These are phyloP conservation scores for Pezicula rhizophila DNA, from an alignment of 2,329 filamentous ascomycete species.

Conservation along the genomic window DNA sequence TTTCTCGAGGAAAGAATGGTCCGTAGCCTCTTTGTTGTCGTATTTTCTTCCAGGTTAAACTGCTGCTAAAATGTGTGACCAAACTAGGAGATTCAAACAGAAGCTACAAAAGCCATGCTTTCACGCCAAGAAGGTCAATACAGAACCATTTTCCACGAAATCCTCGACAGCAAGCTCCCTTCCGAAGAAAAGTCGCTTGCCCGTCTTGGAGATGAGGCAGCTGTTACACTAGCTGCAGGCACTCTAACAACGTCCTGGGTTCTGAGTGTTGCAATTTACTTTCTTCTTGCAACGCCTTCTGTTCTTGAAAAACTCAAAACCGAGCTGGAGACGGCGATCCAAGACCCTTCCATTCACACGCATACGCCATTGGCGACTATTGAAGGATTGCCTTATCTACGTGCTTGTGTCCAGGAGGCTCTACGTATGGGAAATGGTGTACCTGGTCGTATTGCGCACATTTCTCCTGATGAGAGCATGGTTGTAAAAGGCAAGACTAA, in stretches of 20 bases:
- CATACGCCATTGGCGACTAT: neutral
- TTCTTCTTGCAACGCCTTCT: neutral
- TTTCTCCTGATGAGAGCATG: neutral
- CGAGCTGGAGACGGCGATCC: neutral
- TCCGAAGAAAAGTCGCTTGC: neutral
- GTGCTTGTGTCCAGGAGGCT: neutral
- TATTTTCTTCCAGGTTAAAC: neutral
- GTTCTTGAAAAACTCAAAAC: neutral
- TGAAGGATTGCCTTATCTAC: neutral
- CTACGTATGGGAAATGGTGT: neutral
- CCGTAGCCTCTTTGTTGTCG: neutral
- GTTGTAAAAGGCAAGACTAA: neutral
- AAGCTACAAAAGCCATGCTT: neutral
- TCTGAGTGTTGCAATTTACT: neutral
- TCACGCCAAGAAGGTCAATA: neutral
- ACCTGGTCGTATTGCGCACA: neutral
- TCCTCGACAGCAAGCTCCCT: neutral
- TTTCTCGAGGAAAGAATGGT: neutral
- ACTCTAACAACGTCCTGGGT: neutral
- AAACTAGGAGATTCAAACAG: neutral
- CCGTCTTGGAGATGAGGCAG: neutral
- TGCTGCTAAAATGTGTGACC: neutral
- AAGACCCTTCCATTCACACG: neutral
- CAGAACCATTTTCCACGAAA: neutral
- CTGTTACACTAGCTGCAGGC: neutral